Evolutionary conservation across 768 basidiomycete species (phyloP).

Genomic region (Suillus hirtellus): DNA sequence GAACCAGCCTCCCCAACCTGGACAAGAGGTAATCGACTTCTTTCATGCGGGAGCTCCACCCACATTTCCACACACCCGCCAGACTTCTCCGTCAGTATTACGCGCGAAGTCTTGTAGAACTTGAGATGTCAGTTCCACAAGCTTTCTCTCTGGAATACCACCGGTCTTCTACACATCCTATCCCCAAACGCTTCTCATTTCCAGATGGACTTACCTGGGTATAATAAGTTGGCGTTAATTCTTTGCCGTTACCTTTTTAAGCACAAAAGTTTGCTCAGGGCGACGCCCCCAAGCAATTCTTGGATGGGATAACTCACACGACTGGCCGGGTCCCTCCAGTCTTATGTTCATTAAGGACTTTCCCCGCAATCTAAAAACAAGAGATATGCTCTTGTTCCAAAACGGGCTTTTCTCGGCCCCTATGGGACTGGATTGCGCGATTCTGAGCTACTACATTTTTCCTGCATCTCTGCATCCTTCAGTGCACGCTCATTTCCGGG

Average conservation of each 20-base stretch:
- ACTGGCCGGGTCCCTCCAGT: constrained; percentile 39
- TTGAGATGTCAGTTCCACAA: constrained; percentile 45
- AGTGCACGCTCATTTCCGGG: no score
- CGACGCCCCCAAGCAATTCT: constrained; percentile 44
- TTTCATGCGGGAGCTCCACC: constrained; percentile 68
- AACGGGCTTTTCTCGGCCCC: no score
- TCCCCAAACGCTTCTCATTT: constrained; percentile 55
- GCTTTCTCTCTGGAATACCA: constrained; percentile 73
- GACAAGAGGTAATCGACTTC: constrained; percentile 55
- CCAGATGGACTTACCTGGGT: constrained; percentile 71
- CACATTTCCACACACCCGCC: constrained; percentile 58
- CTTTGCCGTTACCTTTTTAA: constrained; percentile 54
- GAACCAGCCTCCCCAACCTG: constrained; percentile 38
- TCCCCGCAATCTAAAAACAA: constrained; percentile 14
- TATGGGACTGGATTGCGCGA: no score
- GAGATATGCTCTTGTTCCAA: constrained; percentile 6
- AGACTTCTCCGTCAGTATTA: constrained; percentile 45
- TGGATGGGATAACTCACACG: constrained; percentile 43
- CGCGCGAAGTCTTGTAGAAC: constrained; percentile 46
- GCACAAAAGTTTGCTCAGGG: constrained; percentile 41
- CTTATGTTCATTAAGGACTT: constrained; percentile 36
- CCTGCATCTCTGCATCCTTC: no score
- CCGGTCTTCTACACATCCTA: constrained; percentile 49
- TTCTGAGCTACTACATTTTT: no score
- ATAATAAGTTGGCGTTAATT: constrained; percentile 55